phyloP scores from a whole-genome alignment of 2,329 filamentous ascomycete genomes.

The Cadophora gregata region DNA sequence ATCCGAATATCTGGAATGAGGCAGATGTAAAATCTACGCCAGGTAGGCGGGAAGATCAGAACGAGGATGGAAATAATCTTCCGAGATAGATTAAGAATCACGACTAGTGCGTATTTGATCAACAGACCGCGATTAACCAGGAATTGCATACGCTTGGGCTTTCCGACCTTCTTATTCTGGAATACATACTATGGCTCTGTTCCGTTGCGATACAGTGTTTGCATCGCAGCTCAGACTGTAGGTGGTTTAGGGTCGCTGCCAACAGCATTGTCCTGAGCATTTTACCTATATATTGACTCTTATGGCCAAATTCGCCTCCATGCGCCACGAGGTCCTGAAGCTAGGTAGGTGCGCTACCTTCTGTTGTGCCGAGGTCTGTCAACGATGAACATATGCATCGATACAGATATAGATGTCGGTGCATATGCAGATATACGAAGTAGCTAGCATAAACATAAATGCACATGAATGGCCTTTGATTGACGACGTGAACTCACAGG shows the following conservation, averaged over 20 bases:
- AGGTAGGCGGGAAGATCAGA: not conserved
- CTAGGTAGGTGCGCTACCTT: too few relatives aligned
- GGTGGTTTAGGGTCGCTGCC: not conserved
- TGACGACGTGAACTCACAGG: too few relatives aligned
- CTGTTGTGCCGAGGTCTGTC: too few relatives aligned
- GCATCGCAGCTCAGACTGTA: not conserved
- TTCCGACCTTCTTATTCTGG: not conserved
- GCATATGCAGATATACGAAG: too few relatives aligned
- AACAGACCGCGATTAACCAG: not conserved
- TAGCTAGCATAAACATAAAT: too few relatives aligned
- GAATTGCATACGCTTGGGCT: not conserved
- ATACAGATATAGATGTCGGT: too few relatives aligned
- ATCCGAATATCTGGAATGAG: not conserved
- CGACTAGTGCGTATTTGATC: not conserved
- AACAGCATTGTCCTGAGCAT: too few relatives aligned
- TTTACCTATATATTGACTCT: too few relatives aligned
- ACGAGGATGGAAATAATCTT: not conserved
- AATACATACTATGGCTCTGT: not conserved
- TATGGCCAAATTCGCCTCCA: too few relatives aligned
- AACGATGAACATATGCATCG: too few relatives aligned
- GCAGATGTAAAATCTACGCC: conserved; percentile 9
- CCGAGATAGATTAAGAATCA: not conserved
- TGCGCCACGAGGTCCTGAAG: too few relatives aligned
- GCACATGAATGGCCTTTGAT: too few relatives aligned
- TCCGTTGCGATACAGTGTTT: not conserved